Base-by-base conservation (phyloP, 2,329 filamentous ascomycete species). In the Pezicula radicicola region DNA sequence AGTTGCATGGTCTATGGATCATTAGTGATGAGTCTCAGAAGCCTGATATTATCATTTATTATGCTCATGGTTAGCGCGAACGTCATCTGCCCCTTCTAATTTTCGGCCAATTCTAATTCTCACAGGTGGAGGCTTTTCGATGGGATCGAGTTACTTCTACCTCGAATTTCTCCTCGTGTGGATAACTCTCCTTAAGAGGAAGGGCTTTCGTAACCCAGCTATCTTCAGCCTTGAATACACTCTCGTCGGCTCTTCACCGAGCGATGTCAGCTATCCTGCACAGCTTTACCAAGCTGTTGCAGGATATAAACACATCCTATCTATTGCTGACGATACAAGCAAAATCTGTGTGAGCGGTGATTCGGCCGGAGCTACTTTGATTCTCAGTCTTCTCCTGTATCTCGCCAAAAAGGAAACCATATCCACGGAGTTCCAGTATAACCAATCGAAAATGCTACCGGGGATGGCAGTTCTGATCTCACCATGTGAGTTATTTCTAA, bases 61-160 rank as follows among this genome's bases (percentile, higher is more conserved):
- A 94, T 66, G 81, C 82, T 39, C 90, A 95, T 66, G 90, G 87
- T 86, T 71, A 60, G 75, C 58, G 12, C 28, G 27, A 44, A 41
- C 49, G 16, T 49, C 12, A 40, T 37, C 18, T 13, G 2, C 28
- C 25, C 19, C 30, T 16, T 25, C 27, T 33, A 5, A 37, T 8
- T 25, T 40, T n/a, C 12, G 39, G 51, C 40, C 52, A n/a, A 41
- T 8, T 27, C 36, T 53, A 15, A 41, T 10, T 27, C 36, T 27
- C 3, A 5, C n/a, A 88, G 84, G 88, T 15, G 91, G 91, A 19
- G 91, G 91, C 0, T 94, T 95, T 66, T 82, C 83, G 6, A 89
- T 95, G 85, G 91, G 90, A 3, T 91, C 88, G 12, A 76, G 80
- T 16, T 88, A 88, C 71, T 95, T 95, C 68, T 95, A 95, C 67